These are phyloP conservation scores for Phaeosphaeria sp. DNA, from an alignment of 2,329 filamentous ascomycete species.

Conservation along the genomic window DNA sequence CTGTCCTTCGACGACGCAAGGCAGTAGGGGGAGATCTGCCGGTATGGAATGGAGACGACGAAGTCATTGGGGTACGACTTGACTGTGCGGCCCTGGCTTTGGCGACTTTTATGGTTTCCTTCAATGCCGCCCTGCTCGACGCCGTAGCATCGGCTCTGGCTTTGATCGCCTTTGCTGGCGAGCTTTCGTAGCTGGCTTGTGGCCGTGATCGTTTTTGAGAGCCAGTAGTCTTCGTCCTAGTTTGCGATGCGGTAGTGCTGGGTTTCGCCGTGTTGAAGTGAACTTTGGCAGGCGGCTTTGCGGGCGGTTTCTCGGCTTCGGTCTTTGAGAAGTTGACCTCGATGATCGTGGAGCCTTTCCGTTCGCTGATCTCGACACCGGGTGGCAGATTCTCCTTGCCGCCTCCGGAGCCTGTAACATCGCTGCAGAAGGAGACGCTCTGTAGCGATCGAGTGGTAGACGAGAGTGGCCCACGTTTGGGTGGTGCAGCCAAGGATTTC, in stretches of 20 bases:
- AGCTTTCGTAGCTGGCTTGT: conserved; percentile 37
- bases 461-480: conserved; percentile 59
- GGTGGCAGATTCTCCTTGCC: conserved; percentile 71
- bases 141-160: conserved; percentile 35
- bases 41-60: conserved; percentile 46
- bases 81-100: conserved; percentile 30
- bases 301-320: conserved; percentile 27
- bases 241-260: conserved; percentile 21
- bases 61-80: conserved; percentile 30
- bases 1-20: conserved; percentile 32
- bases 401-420: conserved; percentile 60
- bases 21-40: conserved; percentile 46
- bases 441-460: conserved; percentile 49
- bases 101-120: conserved; percentile 33
- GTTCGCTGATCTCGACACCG: conserved; percentile 42
- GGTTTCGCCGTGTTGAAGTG: conserved; percentile 35
- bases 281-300: conserved; percentile 33
- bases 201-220: conserved; percentile 43
- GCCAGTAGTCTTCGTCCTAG: conserved; percentile 33
- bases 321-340: conserved; percentile 41
- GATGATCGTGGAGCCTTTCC: conserved; percentile 35
- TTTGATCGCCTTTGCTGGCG: conserved; percentile 45
- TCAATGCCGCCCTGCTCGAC: conserved; percentile 31
- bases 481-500: conserved; percentile 54
- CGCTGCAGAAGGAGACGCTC: conserved; percentile 48